Percentiles rank a stretch among this genome's conserved stretches.
Evolutionary conservation across 108 stramenopile species (phyloP).

Genomic region (Cyclotella cryptica): DNA sequence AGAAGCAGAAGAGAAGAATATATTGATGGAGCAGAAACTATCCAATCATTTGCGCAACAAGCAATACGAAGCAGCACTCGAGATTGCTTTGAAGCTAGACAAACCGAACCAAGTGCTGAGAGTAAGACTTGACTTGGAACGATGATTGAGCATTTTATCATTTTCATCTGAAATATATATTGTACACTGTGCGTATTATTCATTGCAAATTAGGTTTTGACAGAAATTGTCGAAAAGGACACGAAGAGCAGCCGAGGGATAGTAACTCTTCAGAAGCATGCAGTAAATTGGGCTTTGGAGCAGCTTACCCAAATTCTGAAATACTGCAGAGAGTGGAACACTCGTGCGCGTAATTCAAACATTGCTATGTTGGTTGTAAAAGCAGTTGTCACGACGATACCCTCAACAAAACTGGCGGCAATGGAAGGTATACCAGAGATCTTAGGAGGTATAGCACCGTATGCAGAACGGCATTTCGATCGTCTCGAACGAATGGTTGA

Average conservation of each 20-base stretch:
- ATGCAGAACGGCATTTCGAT: conserved; percentile 90
- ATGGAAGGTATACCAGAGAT: conserved; percentile 77
- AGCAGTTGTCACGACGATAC: conserved; percentile 74
- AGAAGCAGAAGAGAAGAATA: conserved; percentile 72
- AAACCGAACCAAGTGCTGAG: conserved; percentile 86
- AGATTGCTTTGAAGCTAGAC: conserved; percentile 82
- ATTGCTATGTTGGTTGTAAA: conserved; percentile 77
- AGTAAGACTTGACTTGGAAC: conserved; percentile 20
- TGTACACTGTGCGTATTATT: conserved; percentile 6
- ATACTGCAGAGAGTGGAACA: conserved; percentile 94
- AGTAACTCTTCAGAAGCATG: conserved; percentile 70
- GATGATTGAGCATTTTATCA: conserved; percentile 5
- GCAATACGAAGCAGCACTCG: conserved; percentile 86
- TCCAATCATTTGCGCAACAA: conserved; percentile 90
- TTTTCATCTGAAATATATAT: conserved; percentile 6
- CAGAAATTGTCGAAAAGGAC: conserved; percentile 77
- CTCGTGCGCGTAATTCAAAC: conserved; percentile 80
- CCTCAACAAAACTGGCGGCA: conserved; percentile 67
- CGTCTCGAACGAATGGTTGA: conserved; percentile 78
- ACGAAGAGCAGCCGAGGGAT: conserved; percentile 50
- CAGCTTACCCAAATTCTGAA: conserved; percentile 72
- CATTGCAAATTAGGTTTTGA: conserved; percentile 55
- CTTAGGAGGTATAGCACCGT: conserved; percentile 80
- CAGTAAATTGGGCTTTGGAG: conserved; percentile 69
- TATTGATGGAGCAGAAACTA: conserved; percentile 85